phyloP scores from a whole-genome alignment of 176 grass and related monocot species.

The Thalia dealbata region DNA sequence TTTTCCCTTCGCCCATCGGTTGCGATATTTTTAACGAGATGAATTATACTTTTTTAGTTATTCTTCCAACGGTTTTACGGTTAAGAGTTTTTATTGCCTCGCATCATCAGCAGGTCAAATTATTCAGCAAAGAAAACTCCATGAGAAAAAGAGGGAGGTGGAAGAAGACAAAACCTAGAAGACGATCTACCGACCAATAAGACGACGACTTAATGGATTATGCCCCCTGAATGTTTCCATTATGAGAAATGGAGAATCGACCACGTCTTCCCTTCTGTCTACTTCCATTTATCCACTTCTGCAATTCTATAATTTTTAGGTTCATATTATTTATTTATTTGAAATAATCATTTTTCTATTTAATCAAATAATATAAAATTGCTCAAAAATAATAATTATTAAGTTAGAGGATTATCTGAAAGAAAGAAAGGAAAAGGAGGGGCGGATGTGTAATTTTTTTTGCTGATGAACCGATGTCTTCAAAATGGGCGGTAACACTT shows the following conservation, averaged over 20 bases:
- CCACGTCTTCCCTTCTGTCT: background rate
- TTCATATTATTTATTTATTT: background rate
- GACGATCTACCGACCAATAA: background rate
- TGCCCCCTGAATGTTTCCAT: background rate
- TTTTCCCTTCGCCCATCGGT: no score
- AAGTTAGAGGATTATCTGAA: background rate
- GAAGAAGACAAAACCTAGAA: background rate
- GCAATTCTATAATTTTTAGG: background rate
- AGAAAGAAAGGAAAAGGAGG: background rate
- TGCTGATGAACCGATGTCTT: background rate
- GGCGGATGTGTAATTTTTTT: background rate
- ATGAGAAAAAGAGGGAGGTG: background rate
- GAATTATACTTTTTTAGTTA: no score
- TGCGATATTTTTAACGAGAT: no score
- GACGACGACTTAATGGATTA: background rate
- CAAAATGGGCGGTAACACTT: background rate
- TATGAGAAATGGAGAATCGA: slow-evolving; percentile 11
- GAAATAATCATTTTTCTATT: background rate
- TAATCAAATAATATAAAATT: background rate
- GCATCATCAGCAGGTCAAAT: no score
- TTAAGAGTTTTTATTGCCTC: no score
- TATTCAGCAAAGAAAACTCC: no score
- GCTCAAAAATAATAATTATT: background rate
- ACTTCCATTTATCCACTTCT: background rate
- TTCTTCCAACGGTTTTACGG: no score